Evolutionary conservation across 495 filamentous ascomycete species (phyloP), one percentile per base, ranked within the genome.

Genomic region (Tuber microsphaerosporum): DNA sequence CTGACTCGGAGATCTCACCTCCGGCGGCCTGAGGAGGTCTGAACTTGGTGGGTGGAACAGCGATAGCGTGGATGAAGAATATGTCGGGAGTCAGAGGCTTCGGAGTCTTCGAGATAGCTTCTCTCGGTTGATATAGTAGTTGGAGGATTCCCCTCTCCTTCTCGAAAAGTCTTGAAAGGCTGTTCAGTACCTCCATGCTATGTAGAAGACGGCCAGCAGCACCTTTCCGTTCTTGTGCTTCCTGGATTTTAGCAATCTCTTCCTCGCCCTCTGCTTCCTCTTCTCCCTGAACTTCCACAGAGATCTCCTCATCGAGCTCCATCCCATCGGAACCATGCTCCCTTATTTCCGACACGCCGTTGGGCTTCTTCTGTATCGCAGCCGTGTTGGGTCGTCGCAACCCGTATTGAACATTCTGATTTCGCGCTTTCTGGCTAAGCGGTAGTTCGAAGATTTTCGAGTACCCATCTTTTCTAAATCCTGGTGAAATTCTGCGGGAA

Each of bases 361-460:
- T 74, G 17, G 75, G 43, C 41, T 73, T 81, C 69, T 76, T 81
- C 68, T 72, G 75, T 69, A 75, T 76, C 9, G 81, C 39, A 5
- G 74, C 77, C 4, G 81, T 73, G 14, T 83, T 79, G 45, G 72
- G 77, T 19, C 81, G 73, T 61, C 70, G 75, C 41, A 83, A 68
- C 71, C 81, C 81, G 12, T 79, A 37, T 37, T 91, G 89, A 4
- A 88, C 82, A 90, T 95, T 97, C 46, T 90, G 88, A 16, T 89
- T 88, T 79, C 87, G 89, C 8, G 92, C 88, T 83, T 94, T 97
- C 37, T 86, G 80, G 39, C 85, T 84, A 61, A 98, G 84, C 8
- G 91, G 87, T 81, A 93, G 94, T 80, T 94, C 90, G 84, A 97
- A 99, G 73, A 99, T 95, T 84, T 97, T 98, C 77, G 91, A 90